phyloP scores from a whole-genome alignment of 2,329 filamentous ascomycete genomes.

The Hypoxylon sp. region DNA sequence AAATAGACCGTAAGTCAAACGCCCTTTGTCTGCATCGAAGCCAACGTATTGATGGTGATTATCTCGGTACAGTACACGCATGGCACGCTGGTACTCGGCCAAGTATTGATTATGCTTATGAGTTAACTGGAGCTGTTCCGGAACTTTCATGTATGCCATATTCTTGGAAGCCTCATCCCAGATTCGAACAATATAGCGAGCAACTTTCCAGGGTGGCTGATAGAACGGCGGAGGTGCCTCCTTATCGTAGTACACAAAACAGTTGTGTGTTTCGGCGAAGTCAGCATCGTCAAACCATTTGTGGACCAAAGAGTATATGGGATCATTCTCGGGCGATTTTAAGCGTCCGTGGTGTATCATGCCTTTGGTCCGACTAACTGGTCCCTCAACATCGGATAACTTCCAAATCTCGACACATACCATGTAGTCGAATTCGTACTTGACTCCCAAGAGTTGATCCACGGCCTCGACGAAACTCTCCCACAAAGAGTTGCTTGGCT shows the following conservation, averaged over 20 bases:
- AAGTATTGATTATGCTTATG: slow-evolving; percentile 43
- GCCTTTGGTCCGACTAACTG: slow-evolving; percentile 24
- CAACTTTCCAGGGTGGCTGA: slow-evolving; percentile 20
- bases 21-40: background rate
- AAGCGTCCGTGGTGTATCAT: slow-evolving; percentile 13
- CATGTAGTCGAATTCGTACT: slow-evolving; percentile 20
- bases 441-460: slow-evolving; percentile 38
- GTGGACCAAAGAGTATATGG: slow-evolving; percentile 21
- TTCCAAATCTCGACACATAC: slow-evolving; percentile 43
- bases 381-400: background rate
- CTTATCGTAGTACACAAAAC: slow-evolving; percentile 39
- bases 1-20: slow-evolving; percentile 26
- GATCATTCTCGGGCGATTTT: slow-evolving; percentile 2
- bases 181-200: slow-evolving; percentile 36
- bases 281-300: slow-evolving; percentile 22
- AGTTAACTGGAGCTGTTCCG: background rate
- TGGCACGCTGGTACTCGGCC: slow-evolving; percentile 38
- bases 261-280: background rate
- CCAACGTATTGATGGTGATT: slow-evolving; percentile 13
- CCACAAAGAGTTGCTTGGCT: slow-evolving; percentile 3
- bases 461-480: slow-evolving; percentile 28
- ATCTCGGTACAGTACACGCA: slow-evolving; percentile 32
- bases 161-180: slow-evolving; percentile 19
- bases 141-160: slow-evolving; percentile 46
- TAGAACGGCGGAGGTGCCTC: slow-evolving; percentile 31